Evolutionary conservation across 2,329 filamentous ascomycete species (phyloP), one percentile per base, ranked within the genome.

Genomic region (Colletotrichum sp.): DNA sequence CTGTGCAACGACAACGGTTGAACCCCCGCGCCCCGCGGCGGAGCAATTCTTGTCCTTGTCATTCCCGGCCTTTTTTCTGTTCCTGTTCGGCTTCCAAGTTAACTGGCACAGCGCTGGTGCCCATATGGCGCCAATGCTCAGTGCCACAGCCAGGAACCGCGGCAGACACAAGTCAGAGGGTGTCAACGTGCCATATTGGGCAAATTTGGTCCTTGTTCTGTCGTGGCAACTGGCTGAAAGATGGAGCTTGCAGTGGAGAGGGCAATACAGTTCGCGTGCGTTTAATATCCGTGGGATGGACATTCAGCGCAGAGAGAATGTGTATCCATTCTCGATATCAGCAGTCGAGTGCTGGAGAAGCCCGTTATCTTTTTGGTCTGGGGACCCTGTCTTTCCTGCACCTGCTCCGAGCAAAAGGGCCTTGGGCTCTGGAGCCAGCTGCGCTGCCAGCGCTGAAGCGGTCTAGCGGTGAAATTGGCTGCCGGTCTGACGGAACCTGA

Each of bases 21-120:
- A 71, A 67, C 72, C 68, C 68, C 69, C 63, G 73, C 64, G 70
- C 67, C 64, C 63, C 30, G 59, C 69, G 73, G 59, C 69, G 64
- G 55, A 57, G 70, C 57, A 68, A 57, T 34, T 65, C 43, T 73
- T 52, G 57, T 39, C 57, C 73, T 39, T 75, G 6, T 72, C 52
- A 48, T 39, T 72, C 24, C 64, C 43, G 39, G 60, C 59, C 68
- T 36, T 60, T 18, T 72, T 57, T 63, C 18, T 48, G 73, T 73
- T 64, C 65, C 69, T 75, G 71, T 73, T 70, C 71, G 63, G 43
- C 13, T 72, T 72, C 69, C 39, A 68, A 72, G 63, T 43, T 6
- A 64, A 75, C 30, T 65, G 43, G 73, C 70, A 73, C 32, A 59
- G 34, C 70, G 70, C 64, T 43, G 39, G 64, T 68, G 39, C 73